A percentile compares a stretch with the other conserved stretches of the same genome.
These are phyloP conservation scores for Monosporozyma solicola DNA, from an alignment of 805 yeast species.

Conservation along the genomic window DNA sequence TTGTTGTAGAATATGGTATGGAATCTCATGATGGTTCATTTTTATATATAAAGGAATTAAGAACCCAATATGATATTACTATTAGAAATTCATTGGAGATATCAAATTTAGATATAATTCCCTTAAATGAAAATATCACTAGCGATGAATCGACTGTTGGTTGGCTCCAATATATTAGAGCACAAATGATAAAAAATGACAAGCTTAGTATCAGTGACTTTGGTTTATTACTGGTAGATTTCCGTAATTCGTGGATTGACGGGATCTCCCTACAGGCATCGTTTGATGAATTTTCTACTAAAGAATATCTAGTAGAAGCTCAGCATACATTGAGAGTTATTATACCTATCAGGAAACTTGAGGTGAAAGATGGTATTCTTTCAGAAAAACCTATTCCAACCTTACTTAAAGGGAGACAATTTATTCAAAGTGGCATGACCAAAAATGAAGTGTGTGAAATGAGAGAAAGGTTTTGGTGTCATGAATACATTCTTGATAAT, in stretches of 20 bases:
- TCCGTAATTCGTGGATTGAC: constrained; percentile 74
- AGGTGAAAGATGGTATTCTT: constrained; percentile 29
- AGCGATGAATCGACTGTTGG: constrained; percentile 14
- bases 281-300: constrained; percentile 25
- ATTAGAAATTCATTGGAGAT: constrained; percentile 52
- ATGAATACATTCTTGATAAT: constrained; percentile 51
- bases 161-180: constrained; percentile 22
- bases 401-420: constrained; percentile 54
- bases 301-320: constrained; percentile 31
- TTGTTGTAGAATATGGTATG: constrained; percentile 25
- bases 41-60: constrained; percentile 18
- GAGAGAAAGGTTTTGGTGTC: constrained; percentile 71
- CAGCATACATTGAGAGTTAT: constrained; percentile 49
- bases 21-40: constrained; percentile 8
- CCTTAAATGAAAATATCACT: constrained; percentile 34
- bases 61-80: constrained; percentile 25
- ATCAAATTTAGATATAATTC: constrained; percentile 67
- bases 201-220: constrained; percentile 38
- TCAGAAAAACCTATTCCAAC: constrained; percentile 55
- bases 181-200: constrained; percentile 5
- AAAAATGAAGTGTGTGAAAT: constrained; percentile 49
- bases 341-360: constrained; percentile 55
- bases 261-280: constrained; percentile 33
- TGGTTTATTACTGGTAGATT: constrained; percentile 60
- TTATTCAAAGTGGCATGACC: constrained; percentile 41